Base-by-base conservation (phyloP, 352 stramenopile species). In the Globisporangium heterothallicum region DNA sequence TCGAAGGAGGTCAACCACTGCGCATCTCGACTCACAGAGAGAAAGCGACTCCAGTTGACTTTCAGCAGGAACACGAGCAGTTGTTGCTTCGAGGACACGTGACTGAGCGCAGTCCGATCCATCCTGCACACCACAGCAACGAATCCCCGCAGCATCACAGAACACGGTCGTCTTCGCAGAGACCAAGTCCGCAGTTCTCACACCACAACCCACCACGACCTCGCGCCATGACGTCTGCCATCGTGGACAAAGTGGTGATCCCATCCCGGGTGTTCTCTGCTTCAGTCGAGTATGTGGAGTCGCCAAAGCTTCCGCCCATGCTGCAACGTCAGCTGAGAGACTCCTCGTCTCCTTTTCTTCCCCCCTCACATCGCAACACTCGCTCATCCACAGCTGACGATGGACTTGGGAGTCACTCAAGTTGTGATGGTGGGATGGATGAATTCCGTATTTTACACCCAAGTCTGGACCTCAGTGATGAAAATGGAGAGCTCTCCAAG, bases 401-500 rank as follows among this genome's bases (percentile, higher is more conserved):
- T 47, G 10, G 13, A 25, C 16, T 52, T 49, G 42, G 45, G 13
- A 0, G 36, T 9, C 0, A 64, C n/a, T n/a, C n/a, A n/a, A n/a
- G n/a, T n/a, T n/a, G 38, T 46, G 36, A 35, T 27, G 56, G 63
- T n/a, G 48, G 59, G 29, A 18, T 45, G 16, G 60, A 70, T 21
- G 74, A 74, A 42, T 86, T 89, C 35, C 61, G 64, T 6, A 59
- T 86, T 12, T 45, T 90, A 21, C 78, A 86, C 22, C 76, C 78
- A 30, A 70, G 51, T 34, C 62, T 90, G 16, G 76, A 88, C 45
- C 36, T 73, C 10, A 65, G 57, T 26, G 76, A 86, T 46, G 68
- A 84, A 34, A 78, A 49, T 9, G 78, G 70, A 30, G 76, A 87
- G 41, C 63, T 87, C 27, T 78, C 75, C 14, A 57, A 69, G 24